Evolutionary conservation across 306 rosid species (phyloP).

Genomic region (Senna tora): DNA sequence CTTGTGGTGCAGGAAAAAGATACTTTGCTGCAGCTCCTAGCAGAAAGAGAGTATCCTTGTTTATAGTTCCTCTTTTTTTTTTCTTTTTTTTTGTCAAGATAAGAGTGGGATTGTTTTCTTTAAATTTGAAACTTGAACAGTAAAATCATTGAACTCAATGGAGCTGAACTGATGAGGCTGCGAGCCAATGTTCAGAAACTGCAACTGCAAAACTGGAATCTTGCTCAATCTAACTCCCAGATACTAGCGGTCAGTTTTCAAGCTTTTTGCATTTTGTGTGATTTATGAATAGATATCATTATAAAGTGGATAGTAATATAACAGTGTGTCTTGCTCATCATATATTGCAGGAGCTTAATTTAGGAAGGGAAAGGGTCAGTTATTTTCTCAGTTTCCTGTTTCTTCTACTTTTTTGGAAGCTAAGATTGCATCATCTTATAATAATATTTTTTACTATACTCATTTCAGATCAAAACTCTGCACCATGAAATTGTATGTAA

Average conservation of each 20-base stretch:
- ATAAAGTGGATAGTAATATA: constrained; percentile 1
- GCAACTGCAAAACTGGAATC: constrained; percentile 81
- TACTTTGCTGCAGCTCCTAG: constrained; percentile 54
- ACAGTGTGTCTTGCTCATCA: constrained; percentile 15
- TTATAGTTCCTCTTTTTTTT: neutral
- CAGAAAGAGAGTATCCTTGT: constrained; percentile 79
- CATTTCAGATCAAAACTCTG: constrained; percentile 63
- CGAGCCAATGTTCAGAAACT: constrained; percentile 67
- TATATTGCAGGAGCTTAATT: constrained; percentile 77
- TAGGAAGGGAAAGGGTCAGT: constrained; percentile 76
- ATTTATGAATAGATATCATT: neutral
- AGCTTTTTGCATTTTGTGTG: neutral
- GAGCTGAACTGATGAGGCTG: constrained; percentile 67
- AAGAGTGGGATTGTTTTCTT: constrained; percentile 32
- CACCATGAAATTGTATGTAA: constrained; percentile 78
- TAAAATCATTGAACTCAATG: constrained; percentile 64
- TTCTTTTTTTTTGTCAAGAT: neutral
- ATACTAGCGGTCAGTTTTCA: constrained; percentile 63
- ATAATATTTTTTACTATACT: neutral
- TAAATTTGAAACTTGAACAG: constrained; percentile 45
- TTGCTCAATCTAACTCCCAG: constrained; percentile 80
- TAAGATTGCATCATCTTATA: neutral
- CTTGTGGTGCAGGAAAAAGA: constrained; percentile 66
- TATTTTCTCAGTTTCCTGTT: neutral
- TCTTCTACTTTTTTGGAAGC: constrained; percentile 5